Conservation (phyloP, 306 rosid genomes). For the Pyrus pyrifolia region DNA sequence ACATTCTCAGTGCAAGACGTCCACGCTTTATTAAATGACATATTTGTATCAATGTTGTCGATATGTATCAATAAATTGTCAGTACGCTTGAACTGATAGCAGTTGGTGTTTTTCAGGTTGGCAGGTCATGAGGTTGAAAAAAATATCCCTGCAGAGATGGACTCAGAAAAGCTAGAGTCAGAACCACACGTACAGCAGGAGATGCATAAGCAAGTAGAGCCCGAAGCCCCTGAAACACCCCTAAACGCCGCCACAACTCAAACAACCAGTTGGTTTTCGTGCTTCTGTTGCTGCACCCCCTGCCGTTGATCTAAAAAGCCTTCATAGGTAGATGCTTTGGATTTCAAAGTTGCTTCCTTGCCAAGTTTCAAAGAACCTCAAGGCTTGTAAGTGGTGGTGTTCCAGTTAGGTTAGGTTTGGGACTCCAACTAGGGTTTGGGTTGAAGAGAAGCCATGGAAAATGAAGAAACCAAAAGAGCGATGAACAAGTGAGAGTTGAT, state of each 20-base stretch:
- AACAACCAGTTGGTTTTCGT: slow-evolving; percentile 17
- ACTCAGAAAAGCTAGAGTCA: slow-evolving; percentile 17
- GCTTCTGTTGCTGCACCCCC: slow-evolving; percentile 21
- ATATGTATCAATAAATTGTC: not conserved
- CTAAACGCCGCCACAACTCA: slow-evolving; percentile 5
- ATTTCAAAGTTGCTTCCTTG: not conserved
- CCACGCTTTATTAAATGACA: not conserved
- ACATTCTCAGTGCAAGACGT: not conserved
- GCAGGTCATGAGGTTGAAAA: slow-evolving; percentile 28
- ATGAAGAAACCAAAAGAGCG: not conserved
- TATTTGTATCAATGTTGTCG: not conserved
- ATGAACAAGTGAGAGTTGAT: not conserved
- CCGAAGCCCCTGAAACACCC: not conserved
- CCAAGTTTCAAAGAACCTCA: not conserved
- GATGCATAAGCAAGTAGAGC: not conserved
- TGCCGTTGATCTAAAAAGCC: slow-evolving; percentile 20
- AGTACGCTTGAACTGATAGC: not conserved
- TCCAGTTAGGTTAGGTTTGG: not conserved
- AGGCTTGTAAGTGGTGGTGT: not conserved
- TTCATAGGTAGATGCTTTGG: not conserved
- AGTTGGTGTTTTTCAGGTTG: slow-evolving; percentile 29
- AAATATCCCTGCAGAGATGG: slow-evolving; percentile 13
- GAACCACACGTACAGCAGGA: slow-evolving; percentile 1
- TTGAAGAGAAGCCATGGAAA: not conserved
- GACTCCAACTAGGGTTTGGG: not conserved